Conservation (phyloP, 352 stramenopile genomes). For the Peronospora farinosa region DNA sequence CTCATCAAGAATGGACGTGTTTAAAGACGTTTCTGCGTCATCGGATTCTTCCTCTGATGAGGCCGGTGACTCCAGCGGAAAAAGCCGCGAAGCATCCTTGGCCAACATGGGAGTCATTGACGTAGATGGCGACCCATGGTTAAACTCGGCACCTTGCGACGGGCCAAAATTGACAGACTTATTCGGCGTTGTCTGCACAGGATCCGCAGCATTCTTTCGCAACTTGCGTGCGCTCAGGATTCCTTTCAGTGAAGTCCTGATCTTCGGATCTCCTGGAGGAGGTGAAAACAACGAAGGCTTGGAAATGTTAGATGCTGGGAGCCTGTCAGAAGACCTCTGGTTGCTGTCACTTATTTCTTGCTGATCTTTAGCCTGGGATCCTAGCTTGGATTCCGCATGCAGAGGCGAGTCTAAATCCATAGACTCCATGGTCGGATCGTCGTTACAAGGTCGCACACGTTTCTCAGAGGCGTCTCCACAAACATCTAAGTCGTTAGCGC, state of each 20-base stretch:
- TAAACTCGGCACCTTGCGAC: conserved; percentile 72
- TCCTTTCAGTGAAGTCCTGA: conserved; percentile 57
- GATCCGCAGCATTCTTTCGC: conserved; percentile 8
- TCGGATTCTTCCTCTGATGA: conserved; percentile 46
- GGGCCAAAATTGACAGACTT: conserved; percentile 84
- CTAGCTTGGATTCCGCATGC: conserved; percentile 1
- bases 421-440: conserved; percentile 12
- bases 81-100: conserved; percentile 53
- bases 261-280: conserved; percentile 14
- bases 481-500: conserved; percentile 16
- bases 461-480: conserved; percentile 14
- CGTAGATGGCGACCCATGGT: conserved; percentile 69
- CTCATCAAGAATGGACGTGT: conserved; percentile 79
- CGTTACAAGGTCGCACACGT: conserved; percentile 6
- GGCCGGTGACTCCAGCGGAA: conserved; percentile 44
- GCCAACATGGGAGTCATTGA: conserved; percentile 80
- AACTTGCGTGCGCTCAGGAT: conserved; percentile 73
- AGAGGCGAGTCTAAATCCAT: conserved; percentile 19
- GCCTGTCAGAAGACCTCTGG: conserved; percentile 5
- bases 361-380: conserved; percentile 1
- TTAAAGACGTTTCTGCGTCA: conserved; percentile 76
- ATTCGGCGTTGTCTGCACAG: conserved; percentile 50
- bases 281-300: conserved; percentile 21
- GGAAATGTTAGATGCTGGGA: conserved; percentile 4
- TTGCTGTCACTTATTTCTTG: not conserved